These are phyloP conservation scores for Saccharomycopsis javanensis DNA, from an alignment of 805 yeast species.

Conservation along the genomic window DNA sequence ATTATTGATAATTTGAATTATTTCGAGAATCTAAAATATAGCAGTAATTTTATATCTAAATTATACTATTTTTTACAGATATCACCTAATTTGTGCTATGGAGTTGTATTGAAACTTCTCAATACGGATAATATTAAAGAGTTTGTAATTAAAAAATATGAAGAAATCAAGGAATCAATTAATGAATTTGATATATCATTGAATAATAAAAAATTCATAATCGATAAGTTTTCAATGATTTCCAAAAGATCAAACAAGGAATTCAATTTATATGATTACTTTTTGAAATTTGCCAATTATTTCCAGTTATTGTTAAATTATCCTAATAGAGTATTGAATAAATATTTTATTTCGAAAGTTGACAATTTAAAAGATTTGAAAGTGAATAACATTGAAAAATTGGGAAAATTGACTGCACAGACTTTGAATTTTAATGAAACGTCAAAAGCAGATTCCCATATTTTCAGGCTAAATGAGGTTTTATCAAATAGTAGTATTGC, in stretches of 20 bases:
- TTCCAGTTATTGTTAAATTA: conserved; percentile 20
- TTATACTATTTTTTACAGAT: conserved; percentile 28
- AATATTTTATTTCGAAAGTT: conserved; percentile 25
- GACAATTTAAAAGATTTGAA: conserved; percentile 21
- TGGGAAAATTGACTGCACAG: conserved; percentile 30
- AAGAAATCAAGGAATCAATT: background rate
- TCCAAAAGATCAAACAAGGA: background rate
- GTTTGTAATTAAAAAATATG: background rate
- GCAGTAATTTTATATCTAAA: conserved; percentile 3
- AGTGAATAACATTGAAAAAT: conserved; percentile 26
- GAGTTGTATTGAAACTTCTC: background rate
- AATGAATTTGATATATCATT: background rate
- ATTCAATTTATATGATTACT: background rate
- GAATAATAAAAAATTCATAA: background rate
- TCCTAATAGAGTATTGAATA: conserved; percentile 29
- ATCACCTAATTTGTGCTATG: conserved; percentile 24
- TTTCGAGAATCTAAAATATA: conserved; percentile 31
- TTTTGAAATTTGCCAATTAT: background rate
- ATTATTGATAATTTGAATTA: conserved; percentile 36
- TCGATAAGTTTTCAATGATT: conserved; percentile 1
- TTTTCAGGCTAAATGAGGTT: background rate
- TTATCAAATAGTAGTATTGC: background rate
- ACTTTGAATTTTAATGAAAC: conserved; percentile 24
- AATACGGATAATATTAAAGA: background rate
- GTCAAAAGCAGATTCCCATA: background rate